phyloP scores from a whole-genome alignment of 331 rosid genomes.

The Dryas integrifolia region DNA sequence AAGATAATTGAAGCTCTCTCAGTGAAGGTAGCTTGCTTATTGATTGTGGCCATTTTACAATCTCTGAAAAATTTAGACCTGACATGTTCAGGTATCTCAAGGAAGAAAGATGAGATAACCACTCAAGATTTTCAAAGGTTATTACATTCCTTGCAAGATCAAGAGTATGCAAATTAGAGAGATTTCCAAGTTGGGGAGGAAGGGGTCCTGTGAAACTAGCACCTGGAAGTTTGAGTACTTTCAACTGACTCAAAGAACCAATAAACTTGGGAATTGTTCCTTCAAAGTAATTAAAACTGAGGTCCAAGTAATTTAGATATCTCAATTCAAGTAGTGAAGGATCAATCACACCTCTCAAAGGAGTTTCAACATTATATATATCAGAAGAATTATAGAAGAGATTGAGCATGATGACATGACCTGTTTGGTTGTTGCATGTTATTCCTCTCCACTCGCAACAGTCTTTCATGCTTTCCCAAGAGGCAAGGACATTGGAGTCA shows the following conservation, averaged over 20 bases:
- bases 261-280: constrained; percentile 26
- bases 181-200: constrained; percentile 34
- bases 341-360: constrained; percentile 30
- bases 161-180: constrained; percentile 32
- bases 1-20: constrained; percentile 20
- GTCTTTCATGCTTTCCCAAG: constrained; percentile 39
- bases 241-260: constrained; percentile 19
- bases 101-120: constrained; percentile 39
- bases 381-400: constrained; percentile 13
- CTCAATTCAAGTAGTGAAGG: constrained; percentile 32
- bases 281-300: constrained; percentile 24
- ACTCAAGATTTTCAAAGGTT: constrained; percentile 23
- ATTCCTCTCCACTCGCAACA: constrained; percentile 46
- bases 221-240: constrained; percentile 25
- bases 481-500: background rate
- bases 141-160: constrained; percentile 21
- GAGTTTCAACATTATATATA: background rate
- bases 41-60: constrained; percentile 16
- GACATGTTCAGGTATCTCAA: constrained; percentile 35
- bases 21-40: constrained; percentile 23
- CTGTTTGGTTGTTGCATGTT: constrained; percentile 29
- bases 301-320: constrained; percentile 25
- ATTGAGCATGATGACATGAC: constrained; percentile 25
- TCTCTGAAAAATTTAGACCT: constrained; percentile 8
- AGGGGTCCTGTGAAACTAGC: constrained; percentile 10